phyloP scores from a whole-genome alignment of 495 filamentous ascomycete species.

The Neurospora tetraspora region DNA sequence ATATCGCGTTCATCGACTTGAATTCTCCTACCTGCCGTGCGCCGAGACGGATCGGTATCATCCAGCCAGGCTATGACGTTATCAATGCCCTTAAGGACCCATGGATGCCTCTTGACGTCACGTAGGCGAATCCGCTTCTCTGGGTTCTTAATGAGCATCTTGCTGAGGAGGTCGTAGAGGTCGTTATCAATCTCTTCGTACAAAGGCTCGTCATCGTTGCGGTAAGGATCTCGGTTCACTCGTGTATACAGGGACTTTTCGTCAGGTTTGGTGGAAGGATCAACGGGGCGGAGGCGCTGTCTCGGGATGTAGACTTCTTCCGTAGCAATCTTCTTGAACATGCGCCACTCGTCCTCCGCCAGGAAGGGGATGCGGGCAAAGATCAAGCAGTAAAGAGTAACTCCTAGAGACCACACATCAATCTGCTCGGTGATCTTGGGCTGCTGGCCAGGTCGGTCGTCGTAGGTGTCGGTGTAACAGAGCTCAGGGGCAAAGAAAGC shows the following conservation, averaged over 20 bases:
- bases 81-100: slow-evolving; percentile 73
- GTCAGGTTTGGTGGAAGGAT: slow-evolving; percentile 41
- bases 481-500: slow-evolving; percentile 97
- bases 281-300: slow-evolving; percentile 67
- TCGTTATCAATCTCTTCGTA: slow-evolving; percentile 83
- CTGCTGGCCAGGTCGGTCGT: slow-evolving; percentile 19
- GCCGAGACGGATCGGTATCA: slow-evolving; percentile 77
- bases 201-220: slow-evolving; percentile 56
- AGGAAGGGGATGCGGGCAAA: slow-evolving; percentile 90
- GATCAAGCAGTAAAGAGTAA: slow-evolving; percentile 91
- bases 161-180: slow-evolving; percentile 67
- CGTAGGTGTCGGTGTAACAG: slow-evolving; percentile 64
- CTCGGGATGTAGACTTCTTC: slow-evolving; percentile 81
- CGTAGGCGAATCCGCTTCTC: slow-evolving; percentile 75
- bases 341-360: slow-evolving; percentile 77
- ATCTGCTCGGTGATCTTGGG: slow-evolving; percentile 57
- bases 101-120: slow-evolving; percentile 94
- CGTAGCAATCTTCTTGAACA: slow-evolving; percentile 84
- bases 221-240: slow-evolving; percentile 36
- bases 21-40: slow-evolving; percentile 78
- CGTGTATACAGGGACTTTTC: slow-evolving; percentile 47
- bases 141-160: slow-evolving; percentile 83
- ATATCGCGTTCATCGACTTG: slow-evolving; percentile 88
- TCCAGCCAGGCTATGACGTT: slow-evolving; percentile 78
- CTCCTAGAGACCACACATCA: slow-evolving; percentile 94